phyloP scores from a whole-genome alignment of 352 stramenopile genomes.

The Phytophthora kernoviae region DNA sequence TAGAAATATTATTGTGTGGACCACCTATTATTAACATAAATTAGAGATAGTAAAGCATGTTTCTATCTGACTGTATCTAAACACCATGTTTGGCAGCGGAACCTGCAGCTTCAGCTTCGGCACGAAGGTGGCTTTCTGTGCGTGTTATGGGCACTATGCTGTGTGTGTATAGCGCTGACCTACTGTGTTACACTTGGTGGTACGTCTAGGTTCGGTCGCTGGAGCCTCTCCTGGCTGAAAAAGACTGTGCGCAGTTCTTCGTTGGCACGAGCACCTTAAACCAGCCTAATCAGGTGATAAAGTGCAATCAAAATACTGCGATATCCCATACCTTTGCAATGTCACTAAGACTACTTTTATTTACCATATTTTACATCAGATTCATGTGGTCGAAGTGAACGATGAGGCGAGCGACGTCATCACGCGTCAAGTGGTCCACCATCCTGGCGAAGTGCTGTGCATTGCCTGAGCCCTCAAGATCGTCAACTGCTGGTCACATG shows the following conservation, averaged over 20 bases:
- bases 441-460: conserved; percentile 52
- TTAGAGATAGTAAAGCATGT: too few relatives aligned
- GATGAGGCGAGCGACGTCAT: conserved; percentile 42
- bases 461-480: conserved; percentile 56
- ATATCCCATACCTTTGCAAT: neutral
- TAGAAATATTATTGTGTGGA: neutral
- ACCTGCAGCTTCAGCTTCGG: conserved; percentile 50
- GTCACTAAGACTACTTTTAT: conserved; percentile 17
- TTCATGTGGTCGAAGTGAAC: conserved; percentile 67
- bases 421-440: conserved; percentile 46
- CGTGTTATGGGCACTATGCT: too few relatives aligned
- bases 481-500: conserved; percentile 61
- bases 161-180: neutral
- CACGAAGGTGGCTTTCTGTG: conserved; percentile 31
- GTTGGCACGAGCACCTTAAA: conserved; percentile 68
- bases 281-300: conserved; percentile 64
- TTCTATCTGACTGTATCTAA: neutral
- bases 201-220: conserved; percentile 62
- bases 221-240: conserved; percentile 69
- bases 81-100: conserved; percentile 36
- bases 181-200: too few relatives aligned
- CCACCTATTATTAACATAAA: neutral
- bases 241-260: conserved; percentile 67
- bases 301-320: neutral
- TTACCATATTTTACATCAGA: conserved; percentile 22